Evolutionary conservation across 2,329 filamentous ascomycete species (phyloP).

Genomic region (Cryoendolithus antarcticus): DNA sequence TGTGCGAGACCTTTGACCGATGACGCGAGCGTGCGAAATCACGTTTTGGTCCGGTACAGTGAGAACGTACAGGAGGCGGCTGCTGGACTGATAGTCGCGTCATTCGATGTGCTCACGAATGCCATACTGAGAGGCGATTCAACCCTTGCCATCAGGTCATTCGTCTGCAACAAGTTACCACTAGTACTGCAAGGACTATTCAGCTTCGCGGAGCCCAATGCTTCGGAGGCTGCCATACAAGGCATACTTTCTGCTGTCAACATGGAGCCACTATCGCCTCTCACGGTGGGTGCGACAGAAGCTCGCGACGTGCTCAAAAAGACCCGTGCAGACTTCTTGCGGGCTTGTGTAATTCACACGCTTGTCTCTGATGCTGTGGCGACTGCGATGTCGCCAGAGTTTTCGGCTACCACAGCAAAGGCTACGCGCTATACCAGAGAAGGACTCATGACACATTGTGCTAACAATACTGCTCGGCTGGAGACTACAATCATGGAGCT

Average conservation of each 20-base stretch:
- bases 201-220: conserved; percentile 44
- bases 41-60: conserved; percentile 75
- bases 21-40: conserved; percentile 64
- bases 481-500: conserved; percentile 69
- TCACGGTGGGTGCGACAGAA: conserved; percentile 46
- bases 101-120: conserved; percentile 83
- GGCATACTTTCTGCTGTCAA: conserved; percentile 54
- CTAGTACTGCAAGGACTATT: conserved; percentile 47
- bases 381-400: conserved; percentile 68
- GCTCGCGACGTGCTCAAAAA: conserved; percentile 48
- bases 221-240: conserved; percentile 52
- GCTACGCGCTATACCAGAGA: conserved; percentile 67
- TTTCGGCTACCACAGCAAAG: conserved; percentile 64
- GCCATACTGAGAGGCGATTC: conserved; percentile 61
- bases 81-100: conserved; percentile 72
- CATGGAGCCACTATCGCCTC: conserved; percentile 53
- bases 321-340: conserved; percentile 72
- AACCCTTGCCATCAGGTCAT: conserved; percentile 61
- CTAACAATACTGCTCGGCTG: conserved; percentile 60
- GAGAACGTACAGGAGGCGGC: conserved; percentile 66
- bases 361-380: conserved; percentile 71
- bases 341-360: conserved; percentile 77
- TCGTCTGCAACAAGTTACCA: conserved; percentile 65
- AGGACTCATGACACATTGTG: conserved; percentile 63
- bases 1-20: conserved; percentile 73